Evolutionary conservation across 2,329 filamentous ascomycete species (phyloP).

Genomic region (Talaromyces funiculosus): DNA sequence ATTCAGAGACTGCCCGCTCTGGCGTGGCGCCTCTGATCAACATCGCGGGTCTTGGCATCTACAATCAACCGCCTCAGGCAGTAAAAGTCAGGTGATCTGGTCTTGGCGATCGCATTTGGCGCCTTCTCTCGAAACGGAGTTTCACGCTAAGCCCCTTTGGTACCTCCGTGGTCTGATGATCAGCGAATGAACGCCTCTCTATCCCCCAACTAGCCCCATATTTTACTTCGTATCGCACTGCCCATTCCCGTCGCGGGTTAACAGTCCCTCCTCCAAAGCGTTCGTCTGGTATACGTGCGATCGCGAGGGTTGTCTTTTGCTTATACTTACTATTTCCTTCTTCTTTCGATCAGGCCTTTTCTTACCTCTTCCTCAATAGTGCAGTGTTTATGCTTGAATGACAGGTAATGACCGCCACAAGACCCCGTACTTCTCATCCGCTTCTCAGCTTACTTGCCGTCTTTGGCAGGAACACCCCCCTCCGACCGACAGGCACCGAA

Average conservation of each 20-base stretch:
- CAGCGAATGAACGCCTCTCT: neutral
- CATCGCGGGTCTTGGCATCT: neutral
- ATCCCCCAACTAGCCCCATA: neutral
- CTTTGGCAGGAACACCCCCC: neutral
- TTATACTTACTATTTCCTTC: neutral
- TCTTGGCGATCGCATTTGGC: neutral
- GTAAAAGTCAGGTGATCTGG: neutral
- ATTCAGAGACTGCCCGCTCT: neutral
- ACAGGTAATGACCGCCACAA: neutral
- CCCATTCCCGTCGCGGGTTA: neutral
- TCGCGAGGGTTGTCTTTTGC: neutral
- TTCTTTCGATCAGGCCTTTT: neutral
- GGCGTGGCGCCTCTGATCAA: neutral
- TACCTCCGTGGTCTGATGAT: neutral
- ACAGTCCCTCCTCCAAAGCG: neutral
- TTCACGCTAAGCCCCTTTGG: neutral
- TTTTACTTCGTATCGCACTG: neutral
- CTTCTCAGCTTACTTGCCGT: neutral
- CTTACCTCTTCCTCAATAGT: neutral
- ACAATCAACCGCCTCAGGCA: neutral
- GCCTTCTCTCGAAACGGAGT: neutral
- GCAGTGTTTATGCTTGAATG: neutral
- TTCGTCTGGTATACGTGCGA: neutral
- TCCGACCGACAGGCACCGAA: neutral
- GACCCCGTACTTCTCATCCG: neutral